These are phyloP conservation scores for Yamadazyma triangularis DNA, from an alignment of 1,139 yeast species.

Conservation along the genomic window DNA sequence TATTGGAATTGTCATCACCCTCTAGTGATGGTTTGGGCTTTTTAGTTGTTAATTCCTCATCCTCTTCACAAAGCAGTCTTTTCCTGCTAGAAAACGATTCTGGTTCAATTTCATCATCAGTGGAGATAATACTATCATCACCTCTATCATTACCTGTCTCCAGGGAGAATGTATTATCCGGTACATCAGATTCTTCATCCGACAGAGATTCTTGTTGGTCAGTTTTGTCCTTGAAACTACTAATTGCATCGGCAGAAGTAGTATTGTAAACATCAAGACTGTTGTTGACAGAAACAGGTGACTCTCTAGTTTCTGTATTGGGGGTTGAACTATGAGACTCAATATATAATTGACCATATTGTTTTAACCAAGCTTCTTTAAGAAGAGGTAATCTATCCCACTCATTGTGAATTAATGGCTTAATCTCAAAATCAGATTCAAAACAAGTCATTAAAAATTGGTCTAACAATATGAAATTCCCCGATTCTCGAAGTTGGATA, in stretches of 20 bases:
- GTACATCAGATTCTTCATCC: slow-evolving; percentile 7
- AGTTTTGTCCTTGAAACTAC: background rate
- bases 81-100: slow-evolving; percentile 1
- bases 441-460: slow-evolving; percentile 7
- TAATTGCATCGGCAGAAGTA: too few species aligned
- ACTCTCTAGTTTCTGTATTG: background rate
- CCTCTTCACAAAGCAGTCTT: background rate
- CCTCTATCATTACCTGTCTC: slow-evolving; percentile 9
- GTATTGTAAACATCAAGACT: too few species aligned
- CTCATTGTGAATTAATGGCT: slow-evolving; percentile 1
- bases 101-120: slow-evolving; percentile 6
- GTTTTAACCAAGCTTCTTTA: slow-evolving; percentile 7
- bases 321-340: background rate
- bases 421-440: slow-evolving; percentile 8
- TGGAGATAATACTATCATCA: slow-evolving; percentile 6
- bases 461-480: slow-evolving; percentile 10
- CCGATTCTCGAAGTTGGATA: slow-evolving; percentile 3
- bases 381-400: slow-evolving; percentile 12
- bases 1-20: background rate
- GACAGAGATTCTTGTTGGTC: background rate
- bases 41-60: slow-evolving; percentile 1
- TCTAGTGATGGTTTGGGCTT: background rate
- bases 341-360: background rate
- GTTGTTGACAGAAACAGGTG: too few species aligned
- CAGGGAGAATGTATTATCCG: slow-evolving; percentile 10